Evolutionary conservation across 2,329 filamentous ascomycete genomes (phyloP).

Genomic region (Talaromyces sp.): DNA sequence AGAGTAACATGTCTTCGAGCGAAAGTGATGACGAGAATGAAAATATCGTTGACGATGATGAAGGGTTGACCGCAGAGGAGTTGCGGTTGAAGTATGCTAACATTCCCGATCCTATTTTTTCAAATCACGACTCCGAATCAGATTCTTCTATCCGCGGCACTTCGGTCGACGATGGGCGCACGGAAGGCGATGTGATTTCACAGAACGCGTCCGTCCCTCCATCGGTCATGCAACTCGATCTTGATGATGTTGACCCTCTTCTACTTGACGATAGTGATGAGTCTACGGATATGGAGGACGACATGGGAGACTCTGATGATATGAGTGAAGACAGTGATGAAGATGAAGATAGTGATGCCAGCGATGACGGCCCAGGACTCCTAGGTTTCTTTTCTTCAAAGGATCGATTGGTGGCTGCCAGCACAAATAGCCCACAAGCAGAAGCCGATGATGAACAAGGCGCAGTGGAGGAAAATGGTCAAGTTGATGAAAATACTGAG

Average conservation of each 20-base stretch:
- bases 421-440: slow-evolving; percentile 11
- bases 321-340: slow-evolving; percentile 35
- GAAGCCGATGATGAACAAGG: slow-evolving; percentile 37
- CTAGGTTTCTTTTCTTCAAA: slow-evolving; percentile 46
- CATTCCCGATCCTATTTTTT: slow-evolving; percentile 26
- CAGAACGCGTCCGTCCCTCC: slow-evolving; percentile 25
- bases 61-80: slow-evolving; percentile 43
- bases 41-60: slow-evolving; percentile 39
- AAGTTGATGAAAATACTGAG: slow-evolving; percentile 3
- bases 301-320: slow-evolving; percentile 36
- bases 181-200: slow-evolving; percentile 21
- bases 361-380: slow-evolving; percentile 36
- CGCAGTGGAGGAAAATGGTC: slow-evolving; percentile 22
- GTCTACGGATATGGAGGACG: slow-evolving; percentile 46
- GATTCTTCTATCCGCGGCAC: slow-evolving; percentile 19
- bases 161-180: slow-evolving; percentile 13
- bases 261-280: slow-evolving; percentile 44
- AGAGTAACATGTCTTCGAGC: slow-evolving; percentile 47
- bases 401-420: slow-evolving; percentile 23
- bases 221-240: slow-evolving; percentile 18
- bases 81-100: slow-evolving; percentile 45
- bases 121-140: slow-evolving; percentile 22
- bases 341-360: slow-evolving; percentile 44
- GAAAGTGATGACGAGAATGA: slow-evolving; percentile 40
- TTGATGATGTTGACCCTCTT: slow-evolving; percentile 43